A percentile compares a stretch with the other conserved stretches of the same genome.
These are phyloP conservation scores for Neofusicoccum umdonicola DNA, from an alignment of 2,329 filamentous ascomycete species.

Conservation along the genomic window DNA sequence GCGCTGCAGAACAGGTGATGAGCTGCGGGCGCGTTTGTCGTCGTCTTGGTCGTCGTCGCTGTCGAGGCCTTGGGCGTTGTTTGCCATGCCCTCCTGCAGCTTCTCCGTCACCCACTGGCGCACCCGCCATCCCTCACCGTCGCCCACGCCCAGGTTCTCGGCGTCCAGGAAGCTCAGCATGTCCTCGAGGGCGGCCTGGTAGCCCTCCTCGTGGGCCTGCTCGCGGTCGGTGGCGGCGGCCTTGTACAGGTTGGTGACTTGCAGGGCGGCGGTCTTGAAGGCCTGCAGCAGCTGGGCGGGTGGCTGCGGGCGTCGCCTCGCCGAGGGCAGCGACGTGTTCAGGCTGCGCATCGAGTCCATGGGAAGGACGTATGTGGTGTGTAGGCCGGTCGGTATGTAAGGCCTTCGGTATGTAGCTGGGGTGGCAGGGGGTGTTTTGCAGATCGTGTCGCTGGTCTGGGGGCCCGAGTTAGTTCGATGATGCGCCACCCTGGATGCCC, in stretches of 20 bases:
- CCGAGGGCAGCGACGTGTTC: slow-evolving; percentile 39
- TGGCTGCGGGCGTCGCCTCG: slow-evolving; percentile 32
- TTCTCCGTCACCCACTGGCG: slow-evolving; percentile 68
- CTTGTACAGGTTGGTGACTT: slow-evolving; percentile 95
- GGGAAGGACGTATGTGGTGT: neutral
- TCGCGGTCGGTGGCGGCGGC: slow-evolving; percentile 76
- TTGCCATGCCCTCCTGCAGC: slow-evolving; percentile 55
- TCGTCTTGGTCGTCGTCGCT: slow-evolving; percentile 67
- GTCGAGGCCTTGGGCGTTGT: slow-evolving; percentile 45
- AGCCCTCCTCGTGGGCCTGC: slow-evolving; percentile 75
- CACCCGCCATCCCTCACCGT: slow-evolving; percentile 72
- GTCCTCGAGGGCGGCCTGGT: slow-evolving; percentile 92
- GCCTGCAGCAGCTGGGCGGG: slow-evolving; percentile 67
- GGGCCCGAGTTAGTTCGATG: slow-evolving; percentile 5
- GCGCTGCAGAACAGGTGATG: slow-evolving; percentile 58
- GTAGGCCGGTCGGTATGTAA: neutral
- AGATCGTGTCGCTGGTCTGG: neutral
- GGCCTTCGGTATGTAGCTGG: neutral
- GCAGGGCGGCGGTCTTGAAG: slow-evolving; percentile 89
- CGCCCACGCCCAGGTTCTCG: slow-evolving; percentile 71
- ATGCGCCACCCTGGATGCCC: neutral
- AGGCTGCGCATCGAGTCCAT: slow-evolving; percentile 44
- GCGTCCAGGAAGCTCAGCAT: slow-evolving; percentile 81
- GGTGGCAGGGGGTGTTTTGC: neutral
- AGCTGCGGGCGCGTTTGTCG: slow-evolving; percentile 57